Evolutionary conservation across 2,329 filamentous ascomycete species (phyloP), one percentile per base, ranked within the genome.

Genomic region (Monosporascus sp.): DNA sequence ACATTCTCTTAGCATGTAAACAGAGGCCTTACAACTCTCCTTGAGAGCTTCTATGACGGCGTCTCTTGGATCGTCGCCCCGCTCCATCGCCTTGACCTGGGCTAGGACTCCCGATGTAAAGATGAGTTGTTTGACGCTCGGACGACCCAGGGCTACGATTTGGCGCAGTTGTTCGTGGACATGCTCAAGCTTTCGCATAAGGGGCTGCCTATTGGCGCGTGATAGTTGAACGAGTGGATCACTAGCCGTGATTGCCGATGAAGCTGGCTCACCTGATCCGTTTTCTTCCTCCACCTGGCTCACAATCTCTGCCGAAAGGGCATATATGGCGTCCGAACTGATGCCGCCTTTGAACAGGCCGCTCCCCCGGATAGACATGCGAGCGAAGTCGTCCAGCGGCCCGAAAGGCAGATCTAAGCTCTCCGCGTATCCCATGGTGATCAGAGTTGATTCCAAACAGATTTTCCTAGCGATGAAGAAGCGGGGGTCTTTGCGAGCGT

Each of bases 391-490:
- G 45, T 63, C 61, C 9, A 48, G 36, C 2, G 22, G 6, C 9
- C n/a, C 36, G 3, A 7, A 38, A 1, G 49, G 37, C 1, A 61
- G 50, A 14, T 56, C 52, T 18, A 63, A 51, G 9, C 36, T 45
- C n/a, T 60, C 51, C 0, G 53, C 51, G 42, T 64, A 53, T 2
- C 61, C 60, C 3, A 61, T 59, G 52, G 62, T 59, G 27, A 63
- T 54, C 9, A 42, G 39, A 44, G 57, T 55, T 2, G 57, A 56
- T 50, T 66, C 63, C 0, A 66, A 55, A 41, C 57, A 60, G 3
- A 49, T 48, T 42, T 64, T 65, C n/a, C 62, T 57, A 5, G 63
- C 58, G 3, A 62, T 49, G 8, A 62, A 56, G 50, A 59, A 65
- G 14, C 57, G 58, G 9, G 57, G 56, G 38, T 64, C 57, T n/a